Evolutionary conservation across 176 grass and related monocot species (phyloP).

Genomic region (Lolium perenne): DNA sequence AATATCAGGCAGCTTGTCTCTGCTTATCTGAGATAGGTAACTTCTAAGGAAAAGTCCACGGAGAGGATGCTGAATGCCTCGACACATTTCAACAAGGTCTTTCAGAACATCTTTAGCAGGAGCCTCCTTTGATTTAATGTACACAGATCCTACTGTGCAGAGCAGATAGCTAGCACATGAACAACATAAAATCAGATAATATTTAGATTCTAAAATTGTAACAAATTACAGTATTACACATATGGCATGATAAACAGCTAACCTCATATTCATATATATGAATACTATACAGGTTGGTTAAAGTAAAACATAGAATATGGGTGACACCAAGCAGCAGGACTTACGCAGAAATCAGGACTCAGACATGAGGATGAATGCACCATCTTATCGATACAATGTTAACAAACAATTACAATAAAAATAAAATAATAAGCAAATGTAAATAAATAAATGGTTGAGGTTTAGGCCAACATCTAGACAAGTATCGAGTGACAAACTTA

Average conservation of each 20-base stretch:
- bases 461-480: not conserved
- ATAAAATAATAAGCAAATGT: not conserved
- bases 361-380: not conserved
- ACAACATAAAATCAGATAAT: constrained; percentile 47
- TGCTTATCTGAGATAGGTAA: constrained; percentile 95
- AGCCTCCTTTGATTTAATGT: constrained; percentile 98
- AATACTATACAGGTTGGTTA: not conserved
- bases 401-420: constrained; percentile 6
- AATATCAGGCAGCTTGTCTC: constrained; percentile 95
- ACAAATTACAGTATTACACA: not conserved
- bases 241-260: constrained; percentile 7
- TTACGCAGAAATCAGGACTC: not conserved
- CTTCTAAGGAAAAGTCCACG: constrained; percentile 98
- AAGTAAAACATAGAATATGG: constrained; percentile 16
- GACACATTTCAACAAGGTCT: constrained; percentile 98
- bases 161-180: constrained; percentile 87
- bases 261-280: not conserved
- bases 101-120: constrained; percentile 97
- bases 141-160: constrained; percentile 96
- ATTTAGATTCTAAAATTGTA: constrained; percentile 14
- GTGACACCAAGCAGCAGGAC: not conserved
- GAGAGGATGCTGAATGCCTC: constrained; percentile 91
- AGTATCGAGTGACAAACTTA: constrained; percentile 11
- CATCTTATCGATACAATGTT: constrained; percentile 3
- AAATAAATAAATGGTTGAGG: not conserved